Base-by-base conservation (phyloP, 108 stramenopile species). In the Phaeodactylum tricornutum region DNA sequence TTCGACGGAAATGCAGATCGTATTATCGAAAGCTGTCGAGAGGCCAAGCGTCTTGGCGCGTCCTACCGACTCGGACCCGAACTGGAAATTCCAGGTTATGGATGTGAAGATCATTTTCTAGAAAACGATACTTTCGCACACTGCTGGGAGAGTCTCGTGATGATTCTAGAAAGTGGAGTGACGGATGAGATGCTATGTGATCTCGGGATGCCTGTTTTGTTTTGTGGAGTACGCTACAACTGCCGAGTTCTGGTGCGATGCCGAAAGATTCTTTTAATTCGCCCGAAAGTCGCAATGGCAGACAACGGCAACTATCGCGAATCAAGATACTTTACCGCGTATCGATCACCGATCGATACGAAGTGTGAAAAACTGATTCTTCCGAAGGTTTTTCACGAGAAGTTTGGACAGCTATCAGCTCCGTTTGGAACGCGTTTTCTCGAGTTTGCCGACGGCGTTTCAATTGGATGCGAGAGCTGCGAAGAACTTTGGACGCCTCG, bases 271-370 rank as follows among this genome's bases (percentile, higher is more conserved):
- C 56, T 97, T 11, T 43, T 87, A 42, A 84, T 99, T 19, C 80
- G 92, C 32, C 92, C 92, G 47, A 96, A 96, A 53, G 71, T 64
- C 25, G 62, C 74, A 29, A 45, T 96, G 65, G 94, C 96, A 1
- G 95, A 99, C 57, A 72, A 87, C 57, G 98, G 98, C 29, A 99
- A 99, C 61, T 99, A 99, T 58, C 74, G 98, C 5, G 98, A 99
- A 71, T 71, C 84, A 9, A 58, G 93, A 38, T 95, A 88, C 47
- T 98, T 98, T 64, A 94, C 96, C 5, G 72, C 95, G 7, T 97
- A 88, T 71, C 16, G 33, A 29, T 34, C 38, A 9, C 44, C 52
- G 0, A 25, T 21, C 11, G 20, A n/a, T 0, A 40, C 33, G 23
- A 22, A 17, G 16, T 21, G 26, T 17, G 74, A 78, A 20, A 53